phyloP scores from a whole-genome alignment of 1,139 yeast species.

The Candida dubliniensis region DNA sequence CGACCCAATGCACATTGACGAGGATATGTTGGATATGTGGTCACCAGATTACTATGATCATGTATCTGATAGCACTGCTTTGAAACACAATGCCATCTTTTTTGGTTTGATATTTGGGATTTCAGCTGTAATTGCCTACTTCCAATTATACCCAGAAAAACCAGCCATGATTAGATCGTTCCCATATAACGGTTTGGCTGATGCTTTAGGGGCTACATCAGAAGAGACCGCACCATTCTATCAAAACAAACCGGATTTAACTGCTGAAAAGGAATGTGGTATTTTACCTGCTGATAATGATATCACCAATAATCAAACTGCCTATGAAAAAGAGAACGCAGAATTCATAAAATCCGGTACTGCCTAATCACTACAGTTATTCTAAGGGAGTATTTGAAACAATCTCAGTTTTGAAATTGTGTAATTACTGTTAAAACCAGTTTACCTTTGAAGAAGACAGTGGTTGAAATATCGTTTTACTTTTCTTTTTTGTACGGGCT shows the following conservation, averaged over 20 bases:
- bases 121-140: slow-evolving; percentile 53
- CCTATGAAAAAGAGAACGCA: slow-evolving; percentile 37
- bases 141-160: slow-evolving; percentile 68
- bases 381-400: neutral
- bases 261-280: slow-evolving; percentile 43
- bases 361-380: neutral
- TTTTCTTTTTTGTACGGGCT: too few relatives aligned
- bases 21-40: slow-evolving; percentile 81
- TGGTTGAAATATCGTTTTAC: too few relatives aligned
- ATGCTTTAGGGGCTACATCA: slow-evolving; percentile 64
- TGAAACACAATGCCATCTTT: slow-evolving; percentile 52
- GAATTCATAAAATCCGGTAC: slow-evolving; percentile 35
- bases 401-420: too few relatives aligned
- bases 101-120: slow-evolving; percentile 56
- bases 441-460: too few relatives aligned
- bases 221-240: slow-evolving; percentile 47
- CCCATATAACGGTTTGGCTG: slow-evolving; percentile 75
- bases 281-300: slow-evolving; percentile 35
- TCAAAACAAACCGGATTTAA: slow-evolving; percentile 43
- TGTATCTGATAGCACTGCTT: slow-evolving; percentile 62
- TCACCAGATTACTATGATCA: slow-evolving; percentile 74
- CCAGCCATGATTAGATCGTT: slow-evolving; percentile 68
- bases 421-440: too few relatives aligned
- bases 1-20: slow-evolving; percentile 70
- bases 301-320: slow-evolving; percentile 29